phyloP scores from a whole-genome alignment of 176 grass and related monocot species.

The Ampelocalamus luodianensis region DNA sequence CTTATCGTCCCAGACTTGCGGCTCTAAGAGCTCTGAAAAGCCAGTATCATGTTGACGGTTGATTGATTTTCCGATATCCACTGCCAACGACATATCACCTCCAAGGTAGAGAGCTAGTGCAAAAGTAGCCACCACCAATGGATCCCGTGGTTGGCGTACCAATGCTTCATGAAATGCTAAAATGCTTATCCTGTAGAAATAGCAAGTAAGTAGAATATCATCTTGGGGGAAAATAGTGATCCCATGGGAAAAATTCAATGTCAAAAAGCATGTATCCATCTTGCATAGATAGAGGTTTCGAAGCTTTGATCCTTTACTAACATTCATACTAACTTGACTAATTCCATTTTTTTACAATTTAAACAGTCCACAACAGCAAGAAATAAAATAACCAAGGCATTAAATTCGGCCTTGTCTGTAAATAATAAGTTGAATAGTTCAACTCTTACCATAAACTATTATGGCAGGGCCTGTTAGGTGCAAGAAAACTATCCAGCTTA shows the following conservation, averaged over 20 bases:
- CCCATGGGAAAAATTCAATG: neutral
- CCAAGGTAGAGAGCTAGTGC: conserved; percentile 85
- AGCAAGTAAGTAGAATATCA: conserved; percentile 3
- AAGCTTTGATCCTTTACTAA: neutral
- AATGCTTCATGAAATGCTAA: conserved; percentile 90
- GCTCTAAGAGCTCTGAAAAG: conserved; percentile 74
- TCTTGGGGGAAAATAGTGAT: neutral
- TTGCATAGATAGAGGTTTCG: neutral
- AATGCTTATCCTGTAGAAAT: conserved; percentile 72
- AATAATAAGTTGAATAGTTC: conserved; percentile 26
- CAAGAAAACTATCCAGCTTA: conserved; percentile 90
- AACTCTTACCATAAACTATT: conserved; percentile 84
- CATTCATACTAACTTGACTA: neutral
- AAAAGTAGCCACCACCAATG: conserved; percentile 80
- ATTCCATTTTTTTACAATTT: neutral
- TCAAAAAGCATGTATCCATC: neutral
- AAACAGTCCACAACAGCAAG: conserved; percentile 1
- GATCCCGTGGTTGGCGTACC: conserved; percentile 64
- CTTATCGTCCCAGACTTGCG: conserved; percentile 46
- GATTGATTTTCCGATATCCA: conserved; percentile 70
- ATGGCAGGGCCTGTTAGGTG: conserved; percentile 83
- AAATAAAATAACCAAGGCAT: neutral
- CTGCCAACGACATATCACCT: conserved; percentile 75
- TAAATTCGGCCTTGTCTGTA: conserved; percentile 9
- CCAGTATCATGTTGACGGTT: conserved; percentile 55